These are phyloP conservation scores for Xylariaceae sp. DNA, from an alignment of 2,329 filamentous ascomycete species.

Conservation along the genomic window DNA sequence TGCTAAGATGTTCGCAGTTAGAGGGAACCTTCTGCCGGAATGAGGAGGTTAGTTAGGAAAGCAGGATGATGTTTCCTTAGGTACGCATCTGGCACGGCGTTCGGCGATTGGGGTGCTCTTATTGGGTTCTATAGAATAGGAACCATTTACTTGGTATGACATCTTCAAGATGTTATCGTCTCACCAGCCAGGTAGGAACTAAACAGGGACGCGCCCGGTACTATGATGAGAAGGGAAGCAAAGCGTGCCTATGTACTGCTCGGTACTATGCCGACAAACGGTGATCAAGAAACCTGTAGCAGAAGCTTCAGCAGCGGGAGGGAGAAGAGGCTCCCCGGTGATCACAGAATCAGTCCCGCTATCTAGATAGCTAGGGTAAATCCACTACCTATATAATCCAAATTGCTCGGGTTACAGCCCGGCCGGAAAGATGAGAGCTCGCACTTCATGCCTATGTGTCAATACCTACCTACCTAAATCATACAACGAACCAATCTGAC, in stretches of 20 bases:
- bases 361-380: background rate
- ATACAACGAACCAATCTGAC: background rate
- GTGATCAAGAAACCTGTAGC: background rate
- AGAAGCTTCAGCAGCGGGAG: background rate
- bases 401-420: background rate
- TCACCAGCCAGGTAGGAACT: constrained; percentile 6
- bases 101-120: constrained; percentile 30
- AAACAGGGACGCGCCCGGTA: constrained; percentile 2
- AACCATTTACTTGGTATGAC: constrained; percentile 9
- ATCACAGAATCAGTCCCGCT: background rate
- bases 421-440: background rate
- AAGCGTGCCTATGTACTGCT: constrained; percentile 5
- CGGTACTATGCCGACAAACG: constrained; percentile 3
- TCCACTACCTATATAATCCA: background rate
- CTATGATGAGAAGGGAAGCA: constrained; percentile 1
- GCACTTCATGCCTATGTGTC: background rate
- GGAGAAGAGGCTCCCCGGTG: background rate
- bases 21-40: constrained; percentile 63
- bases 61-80: constrained; percentile 22
- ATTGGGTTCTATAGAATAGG: constrained; percentile 25
- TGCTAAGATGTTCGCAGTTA: constrained; percentile 97
- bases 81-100: constrained; percentile 36
- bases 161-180: constrained; percentile 9
- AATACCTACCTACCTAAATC: too few relatives aligned
- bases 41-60: constrained; percentile 27